Evolutionary conservation across 805 yeast species (phyloP), one percentile per base, ranked within the genome.

Genomic region (Metschnikowia cerradonensis): DNA sequence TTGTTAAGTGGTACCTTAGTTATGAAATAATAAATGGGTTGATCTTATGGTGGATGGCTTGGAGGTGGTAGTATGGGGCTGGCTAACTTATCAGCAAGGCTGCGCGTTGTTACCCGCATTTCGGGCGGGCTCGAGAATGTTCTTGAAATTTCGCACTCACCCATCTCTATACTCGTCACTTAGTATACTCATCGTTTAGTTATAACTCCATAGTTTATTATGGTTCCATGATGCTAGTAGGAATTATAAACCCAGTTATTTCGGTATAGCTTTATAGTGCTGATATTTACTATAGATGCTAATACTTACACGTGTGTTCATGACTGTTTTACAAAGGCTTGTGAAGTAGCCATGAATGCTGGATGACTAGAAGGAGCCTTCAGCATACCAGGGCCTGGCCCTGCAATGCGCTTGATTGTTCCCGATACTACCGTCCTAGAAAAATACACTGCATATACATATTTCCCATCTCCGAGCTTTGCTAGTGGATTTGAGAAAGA

Each of bases 401-500:
- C 45, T 52, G 41, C 31, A 33, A 32, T 37, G 51, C 52, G 15
- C 43, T 51, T 41, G 55, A 52, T 54, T 46, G 53, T 48, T 51
- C 46, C 71, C 77, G 84, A 81, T 81, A 82, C 86, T 66, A 67
- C 70, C 70, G 80, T 77, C 88, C 88, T 70, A 86, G 70, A 83
- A 60, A 62, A 75, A 80, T 63, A 78, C 90, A 77, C 64, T 61
- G 76, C 81, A 44, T 44, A 44, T 44, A 86, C 92, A 85, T 85
- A 86, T 86, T 86, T 80, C 83, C 88, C 90, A 82, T 82, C 81
- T 80, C 82, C 75, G 77, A 64, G 72, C 72, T 53, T 51, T 54
- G 55, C 79, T 40, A 85, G 82, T 84, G 90, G 80, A 79, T 81
- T 74, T 82, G 90, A 89, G 80, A 81, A 86, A 86, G 91, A 83